A percentile compares a stretch with the other conserved stretches of the same genome.
Conservation (phyloP, 179 eudicot genomes). For the Silene noctiflora region DNA sequence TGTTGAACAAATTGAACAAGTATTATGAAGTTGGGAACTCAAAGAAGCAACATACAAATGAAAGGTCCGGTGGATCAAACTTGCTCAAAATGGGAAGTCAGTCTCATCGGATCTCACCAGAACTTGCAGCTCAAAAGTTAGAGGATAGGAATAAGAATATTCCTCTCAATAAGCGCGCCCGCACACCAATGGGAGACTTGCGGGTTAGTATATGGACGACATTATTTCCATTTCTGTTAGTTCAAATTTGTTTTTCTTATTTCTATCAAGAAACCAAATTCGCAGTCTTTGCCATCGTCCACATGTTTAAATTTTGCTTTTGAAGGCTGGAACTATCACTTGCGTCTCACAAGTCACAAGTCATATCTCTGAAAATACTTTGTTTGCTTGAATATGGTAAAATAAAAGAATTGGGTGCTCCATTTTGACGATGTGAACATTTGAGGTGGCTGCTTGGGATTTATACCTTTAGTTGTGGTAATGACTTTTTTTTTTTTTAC, state of each 20-base stretch:
- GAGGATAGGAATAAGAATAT: slow-evolving; percentile 69
- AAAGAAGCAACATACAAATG: slow-evolving; percentile 62
- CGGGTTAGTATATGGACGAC: slow-evolving; percentile 51
- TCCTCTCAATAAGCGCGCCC: slow-evolving; percentile 70
- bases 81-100: slow-evolving; percentile 63
- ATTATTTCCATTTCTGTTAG: neutral
- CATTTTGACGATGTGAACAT: neutral
- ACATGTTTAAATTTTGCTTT: neutral
- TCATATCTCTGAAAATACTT: slow-evolving; percentile 1
- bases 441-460: slow-evolving; percentile 10
- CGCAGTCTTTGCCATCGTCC: slow-evolving; percentile 1
- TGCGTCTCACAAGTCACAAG: neutral
- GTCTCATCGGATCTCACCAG: slow-evolving; percentile 56
- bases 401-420: neutral
- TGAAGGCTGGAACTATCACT: neutral
- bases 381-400: neutral
- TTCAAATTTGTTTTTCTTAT: neutral
- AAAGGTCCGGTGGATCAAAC: slow-evolving; percentile 60
- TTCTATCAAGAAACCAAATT: slow-evolving; percentile 2
- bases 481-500: neutral
- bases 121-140: slow-evolving; percentile 47
- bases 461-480: slow-evolving; percentile 2
- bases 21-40: slow-evolving; percentile 44
- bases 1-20: slow-evolving; percentile 54
- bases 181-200: slow-evolving; percentile 76